Percentiles rank a stretch among this genome's conserved stretches.
These are phyloP conservation scores for Medicago ruthenica DNA, from an alignment of 306 rosid species.

Conservation along the genomic window DNA sequence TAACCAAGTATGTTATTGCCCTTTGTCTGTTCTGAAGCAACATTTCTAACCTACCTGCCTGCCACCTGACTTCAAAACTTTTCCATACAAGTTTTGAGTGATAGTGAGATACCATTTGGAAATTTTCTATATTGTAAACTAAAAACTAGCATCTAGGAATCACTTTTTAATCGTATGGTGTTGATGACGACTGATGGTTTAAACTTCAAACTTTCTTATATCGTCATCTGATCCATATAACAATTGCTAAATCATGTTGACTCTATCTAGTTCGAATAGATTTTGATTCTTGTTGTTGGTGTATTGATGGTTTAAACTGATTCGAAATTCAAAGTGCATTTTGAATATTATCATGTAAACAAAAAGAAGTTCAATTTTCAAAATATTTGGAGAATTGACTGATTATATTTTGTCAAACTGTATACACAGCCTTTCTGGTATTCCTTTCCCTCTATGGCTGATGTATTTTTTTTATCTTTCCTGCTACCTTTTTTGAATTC, in stretches of 20 bases:
- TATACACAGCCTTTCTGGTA: neutral
- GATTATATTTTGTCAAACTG: conserved; percentile 26
- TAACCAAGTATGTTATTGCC: neutral
- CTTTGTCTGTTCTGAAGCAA: conserved; percentile 19
- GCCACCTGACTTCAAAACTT: conserved; percentile 2
- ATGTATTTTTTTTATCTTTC: conserved; percentile 17
- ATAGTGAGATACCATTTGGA: neutral
- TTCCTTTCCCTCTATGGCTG: conserved; percentile 1
- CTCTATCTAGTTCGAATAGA: neutral
- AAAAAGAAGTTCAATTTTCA: conserved; percentile 2
- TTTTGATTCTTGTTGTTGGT: neutral
- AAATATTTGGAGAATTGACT: conserved; percentile 1
- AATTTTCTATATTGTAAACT: neutral
- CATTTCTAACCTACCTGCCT: neutral
- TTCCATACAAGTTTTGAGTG: neutral
- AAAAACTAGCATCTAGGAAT: conserved; percentile 6
- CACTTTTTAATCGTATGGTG: neutral
- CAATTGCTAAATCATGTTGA: too few relatives aligned
- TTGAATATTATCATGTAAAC: conserved; percentile 3
- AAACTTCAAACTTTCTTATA: neutral
- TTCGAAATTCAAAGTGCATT: conserved; percentile 23
- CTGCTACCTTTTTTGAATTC: conserved; percentile 3
- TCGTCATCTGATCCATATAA: neutral
- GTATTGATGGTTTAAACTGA: neutral
- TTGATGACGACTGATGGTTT: neutral